These are phyloP conservation scores for Baffinella frigidus DNA, from an alignment of 208 protist species.

Conservation along the genomic window DNA sequence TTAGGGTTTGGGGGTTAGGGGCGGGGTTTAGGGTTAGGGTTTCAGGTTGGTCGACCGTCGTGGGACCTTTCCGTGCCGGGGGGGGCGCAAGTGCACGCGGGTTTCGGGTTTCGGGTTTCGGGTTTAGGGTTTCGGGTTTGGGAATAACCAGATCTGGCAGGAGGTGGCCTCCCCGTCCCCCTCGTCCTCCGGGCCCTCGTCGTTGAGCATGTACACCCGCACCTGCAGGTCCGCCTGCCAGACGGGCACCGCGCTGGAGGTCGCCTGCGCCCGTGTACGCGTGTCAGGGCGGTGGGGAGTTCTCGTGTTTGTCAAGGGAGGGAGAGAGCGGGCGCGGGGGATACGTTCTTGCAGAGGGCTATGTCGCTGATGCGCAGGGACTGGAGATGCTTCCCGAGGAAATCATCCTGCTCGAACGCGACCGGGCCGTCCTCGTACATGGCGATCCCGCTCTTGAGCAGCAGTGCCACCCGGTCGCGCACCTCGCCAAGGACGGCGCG, in stretches of 20 bases:
- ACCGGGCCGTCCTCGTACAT: neutral
- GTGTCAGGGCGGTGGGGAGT: neutral
- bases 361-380: neutral
- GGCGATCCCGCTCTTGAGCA: neutral
- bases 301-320: neutral
- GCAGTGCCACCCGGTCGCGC: neutral
- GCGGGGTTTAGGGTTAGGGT: no score
- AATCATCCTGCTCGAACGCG: neutral
- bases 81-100: no score
- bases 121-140: no score
- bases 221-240: slow-evolving; percentile 53
- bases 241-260: neutral
- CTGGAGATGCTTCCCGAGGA: neutral
- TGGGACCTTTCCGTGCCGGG: no score
- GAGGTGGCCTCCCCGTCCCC: slow-evolving; percentile 32
- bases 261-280: neutral
- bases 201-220: slow-evolving; percentile 34
- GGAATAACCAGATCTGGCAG: slow-evolving; percentile 35
- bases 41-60: no score
- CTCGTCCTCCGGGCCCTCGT: slow-evolving; percentile 30
- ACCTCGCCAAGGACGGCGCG: no score
- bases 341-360: neutral
- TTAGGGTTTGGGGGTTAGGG: no score
- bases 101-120: no score
- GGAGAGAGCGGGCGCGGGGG: neutral